phyloP scores from a whole-genome alignment of 306 rosid species.

The Vigna mungo region DNA sequence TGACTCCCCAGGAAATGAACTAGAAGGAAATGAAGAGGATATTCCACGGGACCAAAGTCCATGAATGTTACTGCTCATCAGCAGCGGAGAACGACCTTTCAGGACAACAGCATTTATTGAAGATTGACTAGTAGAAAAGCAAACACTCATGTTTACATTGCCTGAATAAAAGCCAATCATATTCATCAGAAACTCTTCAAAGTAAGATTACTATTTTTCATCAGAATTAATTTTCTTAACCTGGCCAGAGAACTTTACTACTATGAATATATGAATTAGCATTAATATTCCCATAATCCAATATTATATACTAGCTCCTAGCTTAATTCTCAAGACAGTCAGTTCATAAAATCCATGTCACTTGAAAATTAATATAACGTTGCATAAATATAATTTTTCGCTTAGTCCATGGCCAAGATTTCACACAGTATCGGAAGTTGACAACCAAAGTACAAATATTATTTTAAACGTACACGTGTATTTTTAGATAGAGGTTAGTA shows the following conservation, averaged over 20 bases:
- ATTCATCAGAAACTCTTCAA: constrained; percentile 40
- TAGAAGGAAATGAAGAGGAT: constrained; percentile 55
- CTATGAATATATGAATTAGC: constrained; percentile 5
- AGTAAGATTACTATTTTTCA: neutral
- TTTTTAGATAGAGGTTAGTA: neutral
- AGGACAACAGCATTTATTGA: constrained; percentile 56
- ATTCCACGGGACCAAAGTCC: constrained; percentile 59
- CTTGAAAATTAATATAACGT: neutral
- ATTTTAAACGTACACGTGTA: constrained; percentile 12
- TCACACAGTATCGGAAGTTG: too few species aligned
- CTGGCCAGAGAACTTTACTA: neutral
- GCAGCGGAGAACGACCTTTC: constrained; percentile 56
- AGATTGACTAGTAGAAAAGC: constrained; percentile 55
- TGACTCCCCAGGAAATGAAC: constrained; percentile 44
- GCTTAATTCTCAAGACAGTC: constrained; percentile 31
- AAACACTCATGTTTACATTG: constrained; percentile 59
- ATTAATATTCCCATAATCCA: constrained; percentile 17
- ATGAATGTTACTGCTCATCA: constrained; percentile 69
- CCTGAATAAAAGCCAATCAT: constrained; percentile 63
- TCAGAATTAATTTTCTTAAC: too few species aligned
- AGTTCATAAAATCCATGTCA: constrained; percentile 37
- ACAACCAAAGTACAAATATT: constrained; percentile 7
- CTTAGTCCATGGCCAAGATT: too few species aligned
- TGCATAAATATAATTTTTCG: constrained; percentile 15
- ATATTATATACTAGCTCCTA: neutral